A percentile compares a stretch with the other conserved stretches of the same genome.
These are phyloP conservation scores for Wallacemonas rigidus DNA, from an alignment of 208 protist genomes.

Conservation along the genomic window DNA sequence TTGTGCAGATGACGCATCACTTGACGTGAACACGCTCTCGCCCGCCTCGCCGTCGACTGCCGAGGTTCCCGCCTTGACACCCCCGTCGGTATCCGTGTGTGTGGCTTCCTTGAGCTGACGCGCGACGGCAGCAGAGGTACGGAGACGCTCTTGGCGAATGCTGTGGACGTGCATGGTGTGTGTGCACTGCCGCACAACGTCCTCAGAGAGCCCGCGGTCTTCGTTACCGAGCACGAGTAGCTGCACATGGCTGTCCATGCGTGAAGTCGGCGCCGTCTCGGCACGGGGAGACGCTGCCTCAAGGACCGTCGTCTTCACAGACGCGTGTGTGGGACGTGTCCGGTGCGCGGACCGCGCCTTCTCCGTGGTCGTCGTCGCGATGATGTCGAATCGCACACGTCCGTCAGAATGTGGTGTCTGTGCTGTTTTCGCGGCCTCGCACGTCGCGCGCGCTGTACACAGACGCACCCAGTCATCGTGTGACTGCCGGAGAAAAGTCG, in stretches of 20 bases:
- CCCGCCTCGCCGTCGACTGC: too few species aligned
- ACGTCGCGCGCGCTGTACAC: not conserved
- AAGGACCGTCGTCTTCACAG: too few species aligned
- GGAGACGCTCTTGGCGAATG: constrained; percentile 36
- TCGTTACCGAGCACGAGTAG: constrained; percentile 81
- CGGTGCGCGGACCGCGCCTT: not conserved
- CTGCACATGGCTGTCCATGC: constrained; percentile 18
- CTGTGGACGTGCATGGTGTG: constrained; percentile 64
- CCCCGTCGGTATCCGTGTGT: too few species aligned
- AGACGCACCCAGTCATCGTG: not conserved
- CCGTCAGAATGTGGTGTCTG: not conserved
- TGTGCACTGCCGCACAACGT: constrained; percentile 52
- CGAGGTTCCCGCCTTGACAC: too few species aligned
- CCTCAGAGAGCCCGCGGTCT: constrained; percentile 48
- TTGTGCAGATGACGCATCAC: not conserved
- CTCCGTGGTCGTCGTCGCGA: constrained; percentile 9
- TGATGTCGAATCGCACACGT: constrained; percentile 8
- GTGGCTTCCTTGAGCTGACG: too few species aligned
- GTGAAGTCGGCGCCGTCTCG: too few species aligned
- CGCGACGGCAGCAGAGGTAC: not conserved
- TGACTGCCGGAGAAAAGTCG: constrained; percentile 29
- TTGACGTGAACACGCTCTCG: not conserved
- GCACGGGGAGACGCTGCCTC: too few species aligned
- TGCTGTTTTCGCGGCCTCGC: too few species aligned
- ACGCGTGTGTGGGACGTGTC: not conserved